These are phyloP conservation scores for Neofusicoccum cordaticola DNA, from an alignment of 2,329 filamentous ascomycete species.

Conservation along the genomic window DNA sequence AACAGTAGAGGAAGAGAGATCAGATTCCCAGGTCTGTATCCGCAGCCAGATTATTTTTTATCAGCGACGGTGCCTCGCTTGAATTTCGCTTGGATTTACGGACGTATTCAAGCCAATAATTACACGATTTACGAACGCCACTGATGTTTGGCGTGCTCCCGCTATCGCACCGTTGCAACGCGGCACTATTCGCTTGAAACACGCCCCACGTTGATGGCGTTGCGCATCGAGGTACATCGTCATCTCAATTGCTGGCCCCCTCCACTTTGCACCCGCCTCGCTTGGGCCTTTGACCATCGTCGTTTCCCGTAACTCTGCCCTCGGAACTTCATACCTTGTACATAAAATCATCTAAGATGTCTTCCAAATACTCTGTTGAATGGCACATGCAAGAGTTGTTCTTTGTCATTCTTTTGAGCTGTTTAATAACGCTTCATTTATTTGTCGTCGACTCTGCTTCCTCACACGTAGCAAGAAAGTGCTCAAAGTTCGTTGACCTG, in stretches of 20 bases:
- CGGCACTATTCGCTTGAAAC: background rate
- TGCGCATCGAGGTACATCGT: background rate
- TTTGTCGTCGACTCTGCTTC: too few relatives aligned
- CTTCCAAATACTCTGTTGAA: background rate
- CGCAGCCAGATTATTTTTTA: background rate
- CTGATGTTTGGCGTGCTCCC: conserved; percentile 1
- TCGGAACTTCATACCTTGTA: too few relatives aligned
- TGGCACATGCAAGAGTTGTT: too few relatives aligned
- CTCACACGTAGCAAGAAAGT: too few relatives aligned
- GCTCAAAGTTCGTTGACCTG: too few relatives aligned
- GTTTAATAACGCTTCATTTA: too few relatives aligned
- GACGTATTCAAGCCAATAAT: background rate
- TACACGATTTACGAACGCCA: background rate
- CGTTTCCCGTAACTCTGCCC: too few relatives aligned
- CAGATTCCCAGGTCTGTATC: background rate
- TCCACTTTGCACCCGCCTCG: background rate
- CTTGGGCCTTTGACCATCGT: background rate
- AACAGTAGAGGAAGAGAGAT: background rate
- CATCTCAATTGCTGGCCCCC: background rate
- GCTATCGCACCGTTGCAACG: background rate
- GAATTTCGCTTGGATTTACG: background rate
- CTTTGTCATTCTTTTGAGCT: too few relatives aligned
- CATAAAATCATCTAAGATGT: background rate
- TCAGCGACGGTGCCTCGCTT: background rate
- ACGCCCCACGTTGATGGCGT: background rate